A percentile compares a stretch with the other conserved stretches of the same genome.
Conservation (phyloP, 768 basidiomycete genomes). For the Rhodocollybia butyracea region DNA sequence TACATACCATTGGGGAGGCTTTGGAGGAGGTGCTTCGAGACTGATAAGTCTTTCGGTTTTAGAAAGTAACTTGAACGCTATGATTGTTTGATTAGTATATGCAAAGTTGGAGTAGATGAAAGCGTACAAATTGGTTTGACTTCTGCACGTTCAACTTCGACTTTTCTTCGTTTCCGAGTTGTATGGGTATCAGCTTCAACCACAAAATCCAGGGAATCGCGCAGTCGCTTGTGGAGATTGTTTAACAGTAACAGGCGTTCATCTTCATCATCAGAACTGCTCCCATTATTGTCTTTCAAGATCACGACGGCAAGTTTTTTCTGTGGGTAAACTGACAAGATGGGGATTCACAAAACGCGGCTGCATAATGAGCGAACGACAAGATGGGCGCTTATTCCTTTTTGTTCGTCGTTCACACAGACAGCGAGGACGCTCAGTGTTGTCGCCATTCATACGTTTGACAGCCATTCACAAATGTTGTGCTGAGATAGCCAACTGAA, state of each 20-base stretch:
- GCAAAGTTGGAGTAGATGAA: not conserved
- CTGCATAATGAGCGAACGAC: not conserved
- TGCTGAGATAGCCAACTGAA: too few species aligned
- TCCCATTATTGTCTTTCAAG: not conserved
- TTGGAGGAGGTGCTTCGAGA: conserved; percentile 1
- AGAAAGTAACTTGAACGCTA: not conserved
- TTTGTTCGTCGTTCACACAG: too few species aligned
- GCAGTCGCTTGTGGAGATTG: not conserved
- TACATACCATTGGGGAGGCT: conserved; percentile 1
- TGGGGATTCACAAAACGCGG: conserved; percentile 5
- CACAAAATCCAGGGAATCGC: not conserved
- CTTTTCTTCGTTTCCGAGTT: not conserved
- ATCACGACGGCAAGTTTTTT: not conserved
- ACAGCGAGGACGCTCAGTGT: too few species aligned
- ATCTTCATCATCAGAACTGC: not conserved
- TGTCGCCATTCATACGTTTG: too few species aligned
- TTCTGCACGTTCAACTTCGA: not conserved
- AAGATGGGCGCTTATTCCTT: not conserved
- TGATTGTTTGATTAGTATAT: not conserved
- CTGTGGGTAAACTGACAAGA: not conserved
- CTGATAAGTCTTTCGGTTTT: not conserved
- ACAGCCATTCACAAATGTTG: too few species aligned
- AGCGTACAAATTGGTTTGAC: not conserved
- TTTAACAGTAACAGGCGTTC: not conserved
- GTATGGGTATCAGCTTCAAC: not conserved